Percentiles rank a stretch among this genome's conserved stretches.
Evolutionary conservation across 2,329 filamentous ascomycete species (phyloP).

Genomic region (Hypomyces rosellus): DNA sequence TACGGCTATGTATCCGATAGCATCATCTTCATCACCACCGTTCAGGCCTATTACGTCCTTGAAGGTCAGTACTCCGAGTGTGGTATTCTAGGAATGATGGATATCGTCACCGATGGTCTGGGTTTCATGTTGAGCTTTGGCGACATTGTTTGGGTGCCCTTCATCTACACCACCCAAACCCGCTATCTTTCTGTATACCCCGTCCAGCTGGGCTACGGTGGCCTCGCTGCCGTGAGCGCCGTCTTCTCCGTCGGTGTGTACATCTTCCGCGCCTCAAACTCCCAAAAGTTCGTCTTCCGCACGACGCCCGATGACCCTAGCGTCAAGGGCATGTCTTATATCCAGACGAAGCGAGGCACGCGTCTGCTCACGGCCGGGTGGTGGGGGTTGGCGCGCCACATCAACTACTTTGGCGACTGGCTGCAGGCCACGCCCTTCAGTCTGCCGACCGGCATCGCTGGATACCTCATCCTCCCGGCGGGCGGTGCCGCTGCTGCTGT

Average conservation of each 20-base stretch:
- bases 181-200: constrained; percentile 79
- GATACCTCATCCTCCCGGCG: constrained; percentile 61
- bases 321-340: constrained; percentile 70
- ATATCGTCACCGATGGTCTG: constrained; percentile 83
- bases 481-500: constrained; percentile 27
- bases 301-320: constrained; percentile 72
- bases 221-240: constrained; percentile 55
- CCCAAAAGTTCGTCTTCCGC: constrained; percentile 89
- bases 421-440: constrained; percentile 82
- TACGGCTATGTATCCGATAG: constrained; percentile 78
- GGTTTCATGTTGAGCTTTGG: constrained; percentile 91
- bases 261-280: constrained; percentile 85
- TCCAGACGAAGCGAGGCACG: constrained; percentile 74
- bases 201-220: constrained; percentile 60
- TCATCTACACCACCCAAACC: constrained; percentile 74
- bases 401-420: constrained; percentile 94
- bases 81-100: constrained; percentile 82
- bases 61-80: constrained; percentile 81
- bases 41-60: constrained; percentile 75
- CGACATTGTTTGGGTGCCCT: constrained; percentile 85
- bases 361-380: constrained; percentile 76
- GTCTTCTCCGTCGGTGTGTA: constrained; percentile 66
- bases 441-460: constrained; percentile 74
- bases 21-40: constrained; percentile 66
- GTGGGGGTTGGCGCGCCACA: constrained; percentile 85